Evolutionary conservation across 2,329 filamentous ascomycete species (phyloP).

Genomic region (Ophiostoma quercus): DNA sequence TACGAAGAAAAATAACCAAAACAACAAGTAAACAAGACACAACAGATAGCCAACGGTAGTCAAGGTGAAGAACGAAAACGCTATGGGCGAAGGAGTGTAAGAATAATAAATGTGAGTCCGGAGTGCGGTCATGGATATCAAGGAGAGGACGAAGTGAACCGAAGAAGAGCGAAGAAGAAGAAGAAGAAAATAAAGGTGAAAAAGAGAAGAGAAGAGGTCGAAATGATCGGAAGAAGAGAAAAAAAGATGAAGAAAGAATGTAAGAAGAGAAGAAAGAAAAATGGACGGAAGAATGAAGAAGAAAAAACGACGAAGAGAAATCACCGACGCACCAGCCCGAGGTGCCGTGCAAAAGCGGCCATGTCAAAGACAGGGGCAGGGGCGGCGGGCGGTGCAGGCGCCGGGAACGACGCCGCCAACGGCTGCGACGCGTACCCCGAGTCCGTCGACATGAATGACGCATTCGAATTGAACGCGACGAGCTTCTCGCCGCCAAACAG

Average conservation of each 20-base stretch:
- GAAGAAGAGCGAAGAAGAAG: background rate
- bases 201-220: background rate
- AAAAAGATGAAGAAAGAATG: background rate
- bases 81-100: background rate
- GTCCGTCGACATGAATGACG: background rate
- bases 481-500: conserved; percentile 1
- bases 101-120: background rate
- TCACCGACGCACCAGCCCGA: background rate
- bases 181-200: background rate
- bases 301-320: background rate
- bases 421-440: background rate
- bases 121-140: background rate
- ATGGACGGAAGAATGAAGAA: background rate
- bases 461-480: background rate
- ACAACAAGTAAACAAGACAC: background rate
- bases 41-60: background rate
- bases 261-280: background rate
- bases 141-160: background rate
- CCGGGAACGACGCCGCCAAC: background rate
- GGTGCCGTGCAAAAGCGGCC: conserved; percentile 10
- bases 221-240: background rate
- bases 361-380: conserved; percentile 14
- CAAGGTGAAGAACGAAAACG: background rate
- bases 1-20: background rate
- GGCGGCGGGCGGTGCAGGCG: background rate